A percentile compares a stretch with the other conserved stretches of the same genome.
Evolutionary conservation across 371 early-diverging fungal species (phyloP).

Genomic region (Mucor indicus): DNA sequence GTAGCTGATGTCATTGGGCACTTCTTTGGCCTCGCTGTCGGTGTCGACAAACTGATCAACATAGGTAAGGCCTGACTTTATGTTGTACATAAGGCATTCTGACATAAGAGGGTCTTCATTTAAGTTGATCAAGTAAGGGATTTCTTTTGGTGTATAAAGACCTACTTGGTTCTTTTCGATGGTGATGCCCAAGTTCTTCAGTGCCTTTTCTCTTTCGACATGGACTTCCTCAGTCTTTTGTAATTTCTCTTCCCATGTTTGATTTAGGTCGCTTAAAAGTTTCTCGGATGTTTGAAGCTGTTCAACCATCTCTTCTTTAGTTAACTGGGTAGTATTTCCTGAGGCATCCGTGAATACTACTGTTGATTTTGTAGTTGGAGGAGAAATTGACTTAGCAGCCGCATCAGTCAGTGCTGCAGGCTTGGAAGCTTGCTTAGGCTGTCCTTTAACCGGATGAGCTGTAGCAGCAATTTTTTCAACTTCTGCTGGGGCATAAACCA

Average conservation of each 20-base stretch:
- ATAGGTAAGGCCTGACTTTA: constrained; percentile 73
- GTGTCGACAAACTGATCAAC: constrained; percentile 45
- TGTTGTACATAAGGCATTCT: constrained; percentile 85
- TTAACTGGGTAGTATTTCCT: constrained; percentile 52
- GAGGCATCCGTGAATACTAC: constrained; percentile 31
- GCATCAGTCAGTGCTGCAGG: not conserved
- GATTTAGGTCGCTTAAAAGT: constrained; percentile 76
- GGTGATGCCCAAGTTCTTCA: constrained; percentile 81
- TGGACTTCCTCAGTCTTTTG: constrained; percentile 75
- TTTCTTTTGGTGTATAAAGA: constrained; percentile 77
- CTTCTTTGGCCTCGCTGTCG: too few species aligned
- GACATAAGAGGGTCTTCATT: constrained; percentile 91
- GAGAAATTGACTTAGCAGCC: not conserved
- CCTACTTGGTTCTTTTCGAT: constrained; percentile 77
- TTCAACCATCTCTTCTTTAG: constrained; percentile 68
- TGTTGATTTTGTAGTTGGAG: not conserved
- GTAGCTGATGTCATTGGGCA: too few species aligned
- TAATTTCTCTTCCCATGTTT: constrained; percentile 86
- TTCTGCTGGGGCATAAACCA: constrained; percentile 59
- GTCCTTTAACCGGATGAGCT: not conserved
- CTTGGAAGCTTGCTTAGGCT: not conserved
- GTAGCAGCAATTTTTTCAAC: constrained; percentile 36
- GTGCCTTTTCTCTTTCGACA: constrained; percentile 66
- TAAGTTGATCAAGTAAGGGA: constrained; percentile 87
- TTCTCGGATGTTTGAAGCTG: constrained; percentile 87